Base-by-base conservation (phyloP, 2,329 filamentous ascomycete species). In the Lasiodiplodia sp. region DNA sequence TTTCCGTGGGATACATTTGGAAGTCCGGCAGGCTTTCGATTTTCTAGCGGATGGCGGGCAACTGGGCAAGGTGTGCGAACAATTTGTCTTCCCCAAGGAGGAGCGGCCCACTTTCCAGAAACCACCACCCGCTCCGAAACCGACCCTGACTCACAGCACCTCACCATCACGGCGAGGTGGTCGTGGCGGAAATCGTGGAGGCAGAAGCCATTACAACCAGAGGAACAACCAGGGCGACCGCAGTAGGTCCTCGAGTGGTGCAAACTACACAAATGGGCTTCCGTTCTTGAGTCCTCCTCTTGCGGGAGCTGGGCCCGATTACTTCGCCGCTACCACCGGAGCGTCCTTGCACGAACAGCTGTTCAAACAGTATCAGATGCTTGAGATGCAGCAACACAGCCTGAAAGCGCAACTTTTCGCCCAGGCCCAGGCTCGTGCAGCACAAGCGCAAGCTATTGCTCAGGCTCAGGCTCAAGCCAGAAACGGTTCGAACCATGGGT, bases 21-120 rank as follows among this genome's bases (percentile, higher is more conserved):
- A 99, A 80, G 84, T 99, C 62, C 89, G 96, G 70, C 87, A 94
- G 72, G 96, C 96, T 0, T 98, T 97, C 77, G 91, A 94, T 69
- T 81, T 93, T 67, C 87, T 97, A 21, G 89, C 92, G 1, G 87
- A 92, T 53, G 81, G 80, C 64, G 92, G 89, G 25, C 93, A 96
- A 73, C 85, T 99, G 55, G 87, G 90, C 4, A 90, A 93, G 74
- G 94, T 91, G 77, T 97, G 94, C 79, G 92, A 96, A 77, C 88
- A 95, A 77, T 99, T 91, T 75, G 89, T 92, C 68, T 97, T 92
- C 74, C 96, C 96, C 4, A 91, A 92, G 67, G 92, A 79, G 66
- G 77, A 96, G 77, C 84, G 86, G 70, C 80, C 79, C 28, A 79
- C 82, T 34, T 89, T 87, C 78, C 86, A 88, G 74, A 84, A 84